phyloP scores from a whole-genome alignment of 2,329 filamentous ascomycete genomes.

The Colletotrichum caudatum region DNA sequence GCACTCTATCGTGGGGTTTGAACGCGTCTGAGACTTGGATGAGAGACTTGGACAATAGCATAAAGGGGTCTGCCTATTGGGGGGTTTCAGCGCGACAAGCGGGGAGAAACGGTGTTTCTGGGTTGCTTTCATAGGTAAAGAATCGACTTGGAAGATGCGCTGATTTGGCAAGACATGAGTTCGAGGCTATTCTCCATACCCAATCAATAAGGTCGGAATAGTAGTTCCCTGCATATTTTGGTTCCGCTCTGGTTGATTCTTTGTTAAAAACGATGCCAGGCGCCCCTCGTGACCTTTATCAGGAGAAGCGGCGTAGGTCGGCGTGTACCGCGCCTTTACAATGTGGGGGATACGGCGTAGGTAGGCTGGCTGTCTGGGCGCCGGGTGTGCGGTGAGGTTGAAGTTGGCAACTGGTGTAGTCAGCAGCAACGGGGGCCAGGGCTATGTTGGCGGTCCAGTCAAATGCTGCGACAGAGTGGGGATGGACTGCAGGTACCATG shows the following conservation, averaged over 20 bases:
- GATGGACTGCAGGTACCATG: slow-evolving; percentile 26
- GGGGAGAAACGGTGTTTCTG: slow-evolving; percentile 13
- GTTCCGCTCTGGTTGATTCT: slow-evolving; percentile 3
- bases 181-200: slow-evolving; percentile 27
- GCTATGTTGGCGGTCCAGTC: slow-evolving; percentile 18
- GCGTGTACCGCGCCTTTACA: slow-evolving; percentile 7
- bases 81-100: slow-evolving; percentile 22
- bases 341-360: slow-evolving; percentile 1
- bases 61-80: slow-evolving; percentile 4
- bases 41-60: background rate
- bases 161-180: slow-evolving; percentile 14
- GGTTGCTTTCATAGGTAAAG: slow-evolving; percentile 22
- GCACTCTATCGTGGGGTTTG: slow-evolving; percentile 2
- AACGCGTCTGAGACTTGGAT: slow-evolving; percentile 15
- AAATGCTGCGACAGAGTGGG: slow-evolving; percentile 28
- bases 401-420: slow-evolving; percentile 24
- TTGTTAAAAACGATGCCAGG: slow-evolving; percentile 7
- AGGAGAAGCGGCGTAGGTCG: background rate
- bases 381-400: slow-evolving; percentile 18
- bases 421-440: slow-evolving; percentile 4
- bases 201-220: slow-evolving; percentile 16
- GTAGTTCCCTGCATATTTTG: slow-evolving; percentile 7
- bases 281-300: background rate
- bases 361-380: background rate
- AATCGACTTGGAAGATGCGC: slow-evolving; percentile 6